Evolutionary conservation across 2,329 filamentous ascomycete genomes (phyloP).

Genomic region (Ophiosphaerella korrae): DNA sequence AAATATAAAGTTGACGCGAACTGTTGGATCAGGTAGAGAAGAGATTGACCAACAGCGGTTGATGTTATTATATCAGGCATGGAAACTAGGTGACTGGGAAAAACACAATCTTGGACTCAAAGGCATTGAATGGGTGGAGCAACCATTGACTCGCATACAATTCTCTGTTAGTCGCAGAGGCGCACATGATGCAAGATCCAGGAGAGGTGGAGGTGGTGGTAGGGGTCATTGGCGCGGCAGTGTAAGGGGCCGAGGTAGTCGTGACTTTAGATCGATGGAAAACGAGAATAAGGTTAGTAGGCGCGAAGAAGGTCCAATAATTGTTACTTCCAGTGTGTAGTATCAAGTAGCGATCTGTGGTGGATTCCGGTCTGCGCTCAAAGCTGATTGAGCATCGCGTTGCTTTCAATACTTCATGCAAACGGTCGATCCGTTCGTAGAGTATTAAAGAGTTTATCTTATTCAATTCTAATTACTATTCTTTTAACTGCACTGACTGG

Average conservation of each 20-base stretch:
- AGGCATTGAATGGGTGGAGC: conserved; percentile 67
- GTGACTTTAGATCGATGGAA: conserved; percentile 12
- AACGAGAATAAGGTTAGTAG: conserved; percentile 9
- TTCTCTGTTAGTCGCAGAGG: conserved; percentile 44
- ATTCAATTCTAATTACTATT: no score
- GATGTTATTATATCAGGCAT: conserved; percentile 71
- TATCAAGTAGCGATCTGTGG: no score
- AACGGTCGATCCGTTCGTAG: no score
- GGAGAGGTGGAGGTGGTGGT: conserved; percentile 15
- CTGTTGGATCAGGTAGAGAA: conserved; percentile 25
- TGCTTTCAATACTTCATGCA: no score
- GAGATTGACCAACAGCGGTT: conserved; percentile 46
- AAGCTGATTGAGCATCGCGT: no score
- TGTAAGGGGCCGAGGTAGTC: conserved; percentile 13
- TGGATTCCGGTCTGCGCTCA: no score
- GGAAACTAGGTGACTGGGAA: conserved; percentile 65
- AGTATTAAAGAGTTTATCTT: no score
- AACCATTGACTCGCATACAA: conserved; percentile 54
- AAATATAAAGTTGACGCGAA: conserved; percentile 49
- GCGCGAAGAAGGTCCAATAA: conserved; percentile 15
- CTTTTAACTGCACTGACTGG: no score
- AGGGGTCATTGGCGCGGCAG: conserved; percentile 21
- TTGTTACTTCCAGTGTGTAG: conserved; percentile 12
- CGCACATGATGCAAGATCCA: conserved; percentile 12
- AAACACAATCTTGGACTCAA: conserved; percentile 62